Conservation (phyloP, 208 protist genomes). For the Acanthamoeba rhysodes region DNA sequence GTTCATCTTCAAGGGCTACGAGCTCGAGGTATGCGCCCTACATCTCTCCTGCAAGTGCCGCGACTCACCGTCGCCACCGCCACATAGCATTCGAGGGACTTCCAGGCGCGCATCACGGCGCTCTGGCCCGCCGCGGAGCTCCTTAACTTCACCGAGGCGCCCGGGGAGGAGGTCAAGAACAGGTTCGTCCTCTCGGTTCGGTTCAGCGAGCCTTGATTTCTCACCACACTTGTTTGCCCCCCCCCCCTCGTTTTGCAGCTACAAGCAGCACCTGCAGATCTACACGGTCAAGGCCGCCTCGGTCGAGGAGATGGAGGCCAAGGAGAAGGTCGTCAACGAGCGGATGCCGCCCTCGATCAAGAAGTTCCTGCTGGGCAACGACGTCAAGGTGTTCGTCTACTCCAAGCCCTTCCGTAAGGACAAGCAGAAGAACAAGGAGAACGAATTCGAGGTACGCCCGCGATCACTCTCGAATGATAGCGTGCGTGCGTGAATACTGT, state of each 20-base stretch:
- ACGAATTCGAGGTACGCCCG: conserved; percentile 75
- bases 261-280: conserved; percentile 78
- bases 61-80: neutral
- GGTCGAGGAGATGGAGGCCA: conserved; percentile 72
- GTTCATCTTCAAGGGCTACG: conserved; percentile 86
- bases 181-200: neutral
- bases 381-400: conserved; percentile 84
- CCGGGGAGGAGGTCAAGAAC: conserved; percentile 65
- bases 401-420: conserved; percentile 83
- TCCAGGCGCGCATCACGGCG: conserved; percentile 60
- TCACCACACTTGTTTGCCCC: too few relatives aligned
- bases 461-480: neutral
- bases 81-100: conserved; percentile 57
- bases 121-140: conserved; percentile 65
- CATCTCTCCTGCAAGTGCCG: neutral
- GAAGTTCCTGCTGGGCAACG: conserved; percentile 69
- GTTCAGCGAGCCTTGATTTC: too few relatives aligned
- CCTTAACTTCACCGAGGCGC: conserved; percentile 70
- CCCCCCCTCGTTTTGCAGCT: neutral
- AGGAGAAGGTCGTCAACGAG: conserved; percentile 71
- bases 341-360: conserved; percentile 63
- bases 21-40: conserved; percentile 79
- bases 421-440: conserved; percentile 76
- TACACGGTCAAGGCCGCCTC: conserved; percentile 60
- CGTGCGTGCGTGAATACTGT: too few relatives aligned